A percentile compares a stretch with the other conserved stretches of the same genome.
phyloP scores from a whole-genome alignment of 2,329 filamentous ascomycete genomes.

The Aotearoamyces nothofagi region DNA sequence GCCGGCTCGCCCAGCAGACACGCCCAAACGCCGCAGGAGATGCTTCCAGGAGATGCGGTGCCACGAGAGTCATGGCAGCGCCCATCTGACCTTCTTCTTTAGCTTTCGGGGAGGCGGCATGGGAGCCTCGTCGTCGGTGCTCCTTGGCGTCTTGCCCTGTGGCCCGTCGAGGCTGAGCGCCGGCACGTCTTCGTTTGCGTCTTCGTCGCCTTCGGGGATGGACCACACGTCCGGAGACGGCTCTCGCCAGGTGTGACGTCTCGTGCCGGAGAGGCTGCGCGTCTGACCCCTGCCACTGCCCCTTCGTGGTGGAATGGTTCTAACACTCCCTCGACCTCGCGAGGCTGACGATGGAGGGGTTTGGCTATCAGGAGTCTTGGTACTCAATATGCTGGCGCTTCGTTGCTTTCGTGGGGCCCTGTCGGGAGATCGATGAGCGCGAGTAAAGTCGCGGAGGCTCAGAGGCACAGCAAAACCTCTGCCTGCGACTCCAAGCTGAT shows the following conservation, averaged over 20 bases:
- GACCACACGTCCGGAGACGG: slow-evolving; percentile 18
- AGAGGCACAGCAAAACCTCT: slow-evolving; percentile 2
- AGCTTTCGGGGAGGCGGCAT: no score
- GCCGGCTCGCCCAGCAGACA: no score
- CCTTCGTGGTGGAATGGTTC: slow-evolving; percentile 5
- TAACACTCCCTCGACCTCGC: slow-evolving; percentile 13
- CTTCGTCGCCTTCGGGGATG: slow-evolving; percentile 15
- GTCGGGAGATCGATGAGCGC: no score
- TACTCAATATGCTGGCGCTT: no score
- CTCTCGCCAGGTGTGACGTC: slow-evolving; percentile 16
- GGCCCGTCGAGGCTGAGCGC: not conserved
- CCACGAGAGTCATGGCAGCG: slow-evolving; percentile 1
- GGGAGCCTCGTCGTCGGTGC: not conserved
- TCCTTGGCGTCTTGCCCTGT: not conserved
- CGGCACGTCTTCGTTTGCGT: not conserved
- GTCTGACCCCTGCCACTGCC: slow-evolving; percentile 12
- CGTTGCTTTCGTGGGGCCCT: not conserved
- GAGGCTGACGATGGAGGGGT: slow-evolving; percentile 2
- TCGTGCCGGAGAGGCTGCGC: slow-evolving; percentile 11
- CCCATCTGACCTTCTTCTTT: slow-evolving; percentile 3
- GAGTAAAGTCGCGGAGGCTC: not conserved
- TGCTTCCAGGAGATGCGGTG: no score
- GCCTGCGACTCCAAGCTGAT: not conserved
- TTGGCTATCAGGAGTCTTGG: not conserved
- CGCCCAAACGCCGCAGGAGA: no score